Conservation (phyloP, 305 asterid species). For the Salvia sclarea region DNA sequence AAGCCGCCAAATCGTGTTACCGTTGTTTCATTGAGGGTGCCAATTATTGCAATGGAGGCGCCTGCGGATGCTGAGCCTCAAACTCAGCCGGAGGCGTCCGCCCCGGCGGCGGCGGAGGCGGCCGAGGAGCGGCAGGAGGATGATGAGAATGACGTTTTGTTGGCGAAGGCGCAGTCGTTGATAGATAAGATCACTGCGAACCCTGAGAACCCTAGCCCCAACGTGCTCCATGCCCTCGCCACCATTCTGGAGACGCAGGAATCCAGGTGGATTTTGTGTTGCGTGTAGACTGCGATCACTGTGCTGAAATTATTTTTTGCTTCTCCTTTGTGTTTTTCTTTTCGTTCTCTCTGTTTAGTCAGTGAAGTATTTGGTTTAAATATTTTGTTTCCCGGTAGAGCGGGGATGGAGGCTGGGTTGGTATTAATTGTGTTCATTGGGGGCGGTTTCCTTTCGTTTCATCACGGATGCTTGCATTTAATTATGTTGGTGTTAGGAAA, state of each 20-base stretch:
- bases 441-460: not conserved
- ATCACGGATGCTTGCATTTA: not conserved
- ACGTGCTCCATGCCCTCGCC: constrained; percentile 76
- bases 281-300: not conserved
- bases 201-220: constrained; percentile 83
- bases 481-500: not conserved
- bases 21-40: not conserved
- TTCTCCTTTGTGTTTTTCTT: too few relatives aligned
- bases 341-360: not conserved
- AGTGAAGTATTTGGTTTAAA: not conserved
- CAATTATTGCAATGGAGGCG: constrained; percentile 40
- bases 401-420: constrained; percentile 11
- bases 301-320: not conserved
- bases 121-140: constrained; percentile 48
- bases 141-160: constrained; percentile 60
- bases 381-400: not conserved
- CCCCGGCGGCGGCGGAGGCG: constrained; percentile 42
- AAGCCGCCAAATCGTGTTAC: constrained; percentile 1
- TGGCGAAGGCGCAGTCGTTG: constrained; percentile 68
- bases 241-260: constrained; percentile 83
- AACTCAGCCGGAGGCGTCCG: constrained; percentile 32
- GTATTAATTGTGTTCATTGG: not conserved
- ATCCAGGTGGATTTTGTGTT: constrained; percentile 52
- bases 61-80: constrained; percentile 41
- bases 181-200: constrained; percentile 75